Evolutionary conservation across 108 stramenopile genomes (phyloP), one percentile per base, ranked within the genome.

Genomic region (Asterionellopsis glacialis): DNA sequence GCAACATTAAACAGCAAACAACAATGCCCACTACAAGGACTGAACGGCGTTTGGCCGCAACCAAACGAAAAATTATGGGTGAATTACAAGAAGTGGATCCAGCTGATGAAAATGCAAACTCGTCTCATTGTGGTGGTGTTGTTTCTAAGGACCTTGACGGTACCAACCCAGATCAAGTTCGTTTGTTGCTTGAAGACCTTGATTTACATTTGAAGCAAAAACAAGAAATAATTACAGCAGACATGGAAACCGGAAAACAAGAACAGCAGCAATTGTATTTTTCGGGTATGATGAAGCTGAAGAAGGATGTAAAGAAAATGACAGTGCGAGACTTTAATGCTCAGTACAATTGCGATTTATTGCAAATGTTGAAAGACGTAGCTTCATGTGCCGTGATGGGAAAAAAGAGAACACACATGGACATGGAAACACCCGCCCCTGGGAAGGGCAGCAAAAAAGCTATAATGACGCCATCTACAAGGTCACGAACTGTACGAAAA

Each of bases 321-420:
- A 69, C 84, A 11, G 72, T 90, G 21, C 57, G 61, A 57, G 88
- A 90, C 21, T 90, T 86, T 51, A 83, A 90, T 65, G 51, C 55
- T 13, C 28, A 64, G 40, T 79, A 83, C 61, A 57, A 61, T 26
- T 84, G 82, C 41, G 76, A 84, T 66, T 42, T 87, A 7, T 59
- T 87, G 22, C 65, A 73, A n/a, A 51, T 81, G 33, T 7, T 33
- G 33, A 33, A 33, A 33, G 33, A 40, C 9, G 38, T 48, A 59
- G 21, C 22, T 56, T 57, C 61, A 61, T 21, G 41, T 56, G 45
- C 61, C 23, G 24, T 43, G 47, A 14, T 28, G 45, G 39, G 41
- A 7, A 66, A 66, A 25, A 75, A 69, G 52, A 68, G 69, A 50
- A 52, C 70, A 45, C 54, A 19, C n/a, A 42, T 55, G 26, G 65